These are phyloP conservation scores for Stephania yunnanensis DNA, from an alignment of 164 flowering plant genomes.

Conservation along the genomic window DNA sequence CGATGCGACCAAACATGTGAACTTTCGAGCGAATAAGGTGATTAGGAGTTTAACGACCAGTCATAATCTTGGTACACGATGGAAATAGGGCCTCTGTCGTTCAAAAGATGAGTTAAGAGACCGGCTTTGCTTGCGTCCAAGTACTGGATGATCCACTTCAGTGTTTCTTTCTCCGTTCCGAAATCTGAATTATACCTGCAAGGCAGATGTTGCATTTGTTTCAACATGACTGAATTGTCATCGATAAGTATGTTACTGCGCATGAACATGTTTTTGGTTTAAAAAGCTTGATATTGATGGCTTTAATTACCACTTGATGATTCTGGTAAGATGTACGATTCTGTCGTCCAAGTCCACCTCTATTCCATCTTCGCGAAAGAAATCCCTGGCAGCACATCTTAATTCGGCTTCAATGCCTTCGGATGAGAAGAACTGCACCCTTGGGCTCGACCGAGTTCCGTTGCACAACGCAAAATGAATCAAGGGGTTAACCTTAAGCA, in stretches of 20 bases:
- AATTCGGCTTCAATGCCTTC: constrained; percentile 64
- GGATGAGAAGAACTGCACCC: constrained; percentile 65
- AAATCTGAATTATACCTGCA: constrained; percentile 77
- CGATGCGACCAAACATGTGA: too few relatives aligned
- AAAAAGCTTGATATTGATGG: background rate
- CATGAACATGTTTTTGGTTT: too few relatives aligned
- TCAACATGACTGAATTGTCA: background rate
- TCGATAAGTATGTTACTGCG: background rate
- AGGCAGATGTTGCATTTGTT: background rate
- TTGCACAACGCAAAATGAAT: constrained; percentile 81
- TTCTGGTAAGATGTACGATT: constrained; percentile 57
- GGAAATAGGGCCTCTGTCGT: constrained; percentile 59
- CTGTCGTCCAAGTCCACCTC: constrained; percentile 71
- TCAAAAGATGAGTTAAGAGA: constrained; percentile 70
- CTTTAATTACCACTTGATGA: constrained; percentile 66
- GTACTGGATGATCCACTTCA: constrained; percentile 65
- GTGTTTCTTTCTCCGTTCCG: constrained; percentile 60
- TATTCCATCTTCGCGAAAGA: constrained; percentile 52
- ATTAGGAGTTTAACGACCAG: constrained; percentile 72
- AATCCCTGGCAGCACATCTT: constrained; percentile 69
- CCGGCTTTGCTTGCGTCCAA: constrained; percentile 84
- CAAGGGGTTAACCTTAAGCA: constrained; percentile 51
- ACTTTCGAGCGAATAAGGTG: background rate
- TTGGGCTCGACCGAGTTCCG: constrained; percentile 71
- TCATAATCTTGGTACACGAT: constrained; percentile 59